Evolutionary conservation across 164 flowering plant species (phyloP), one percentile per base, ranked within the genome.

Genomic region (Saururus chinensis): DNA sequence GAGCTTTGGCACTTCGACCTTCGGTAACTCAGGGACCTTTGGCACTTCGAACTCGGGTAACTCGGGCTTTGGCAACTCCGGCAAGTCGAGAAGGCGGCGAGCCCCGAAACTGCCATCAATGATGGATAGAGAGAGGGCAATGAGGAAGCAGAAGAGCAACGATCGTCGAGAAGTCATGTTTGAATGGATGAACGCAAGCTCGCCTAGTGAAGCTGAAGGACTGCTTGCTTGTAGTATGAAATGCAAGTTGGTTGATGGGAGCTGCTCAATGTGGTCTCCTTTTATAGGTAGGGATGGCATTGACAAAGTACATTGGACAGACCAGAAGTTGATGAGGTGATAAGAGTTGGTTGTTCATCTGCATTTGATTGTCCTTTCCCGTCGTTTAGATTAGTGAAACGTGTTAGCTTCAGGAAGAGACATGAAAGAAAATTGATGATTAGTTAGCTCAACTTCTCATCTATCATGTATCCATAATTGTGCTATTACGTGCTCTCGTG

Each of bases 141-240:
- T 10, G 40, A 57, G 60, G 21, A 58, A 37, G 14, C 21, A 40
- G 0, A 58, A 58, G 1, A 37, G 0, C 26, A 58, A 14, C 1
- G 22, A 58, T 58, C 21, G 60, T 19, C 45, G 60, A 37, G 60
- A 58, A 11, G 60, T 24, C 45, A 58, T 58, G 60, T 58, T 58
- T 37, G 35, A 30, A 30, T 6, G 2, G 6, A 30, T 30, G 37
- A 30, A 6, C 37, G 6, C 6, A 2, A 30, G 37, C 37, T 6
- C 4, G 37, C 37, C 37, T 30, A 30, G 2, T 30, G 12, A n/a
- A n/a, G 22, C 24, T n/a, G 9, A 53, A 22, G 1, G 56, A 7
- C 9, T 17, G 17, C 17, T 4, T 55, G 30, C 35, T 55, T 22
- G 25, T 12, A 0, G 5, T 21, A 6, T 53, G 25, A 12, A n/a